Evolutionary conservation across 495 filamentous ascomycete species (phyloP), one percentile per base, ranked within the genome.

Genomic region (Aspergillus coremiiformis): DNA sequence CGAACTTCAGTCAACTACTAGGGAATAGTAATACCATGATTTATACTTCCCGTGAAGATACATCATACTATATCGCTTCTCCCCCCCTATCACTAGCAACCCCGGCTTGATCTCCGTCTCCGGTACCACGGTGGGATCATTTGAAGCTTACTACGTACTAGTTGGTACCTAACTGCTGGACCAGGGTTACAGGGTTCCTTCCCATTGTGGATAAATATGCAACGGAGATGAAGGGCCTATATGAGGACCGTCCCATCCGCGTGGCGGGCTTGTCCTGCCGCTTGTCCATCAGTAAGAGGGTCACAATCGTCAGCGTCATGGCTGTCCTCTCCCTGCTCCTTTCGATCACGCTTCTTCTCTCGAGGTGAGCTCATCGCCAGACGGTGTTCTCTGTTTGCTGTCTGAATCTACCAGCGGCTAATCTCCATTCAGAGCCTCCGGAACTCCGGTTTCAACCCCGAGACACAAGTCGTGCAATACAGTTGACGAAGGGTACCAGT

Each of bases 401-500:
- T 3, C 20, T 27, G 20, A 27, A 9, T 41, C 6, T 1, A 44
- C 6, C 21, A 26, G 11, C 22, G 12, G 22, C 47, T 39, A 22
- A 49, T 24, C 12, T 54, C 17, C 20, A 27, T 14, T 27, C 30
- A 57, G 54, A 8, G 51, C 49, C 15, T 52, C 48, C 27, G 49
- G 48, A 26, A 20, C 24, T 39, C 39, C 47, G 22, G 51, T 24
- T 10, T 30, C 51, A 5, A 32, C 30, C 20, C 20, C 44, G 23
- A 26, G 12, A 14, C 11, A 37, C n/a, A 35, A 32, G 5, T 49
- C 55, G 12, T 90, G 86, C 65, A 83, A 85, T 60, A 78, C 73
- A 2, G 67, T 82, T 12, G 55, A 78, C 12, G 58, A 66, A 44
- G 89, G 87, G 23, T 90, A 83, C 63, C 79, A 82, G 54, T 87